Evolutionary conservation across 208 protist species (phyloP).

Genomic region (Acanthamoeba healyi): DNA sequence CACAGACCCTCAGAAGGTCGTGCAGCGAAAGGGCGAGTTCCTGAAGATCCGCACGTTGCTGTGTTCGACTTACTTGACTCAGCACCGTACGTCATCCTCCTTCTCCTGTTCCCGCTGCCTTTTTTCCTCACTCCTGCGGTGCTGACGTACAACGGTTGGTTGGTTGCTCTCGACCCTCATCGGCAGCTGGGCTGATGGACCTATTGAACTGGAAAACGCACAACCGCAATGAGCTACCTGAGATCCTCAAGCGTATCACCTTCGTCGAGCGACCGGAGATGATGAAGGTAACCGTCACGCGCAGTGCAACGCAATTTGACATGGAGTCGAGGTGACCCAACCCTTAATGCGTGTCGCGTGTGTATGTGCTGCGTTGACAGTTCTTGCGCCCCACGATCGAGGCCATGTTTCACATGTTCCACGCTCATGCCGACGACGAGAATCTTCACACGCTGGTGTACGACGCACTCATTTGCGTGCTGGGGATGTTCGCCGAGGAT

Average conservation of each 20-base stretch:
- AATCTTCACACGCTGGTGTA: constrained; percentile 27
- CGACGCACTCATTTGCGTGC: constrained; percentile 21
- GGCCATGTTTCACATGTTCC: constrained; percentile 79
- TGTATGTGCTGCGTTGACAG: no score
- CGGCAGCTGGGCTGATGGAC: not conserved
- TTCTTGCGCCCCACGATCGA: constrained; percentile 80
- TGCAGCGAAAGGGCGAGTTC: constrained; percentile 75
- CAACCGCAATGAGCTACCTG: constrained; percentile 36
- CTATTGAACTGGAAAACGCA: constrained; percentile 48
- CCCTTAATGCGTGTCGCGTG: not conserved
- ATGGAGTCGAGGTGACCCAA: no score
- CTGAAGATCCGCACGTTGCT: constrained; percentile 73
- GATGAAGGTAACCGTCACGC: constrained; percentile 71
- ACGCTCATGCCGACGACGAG: not conserved
- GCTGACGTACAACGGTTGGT: no score
- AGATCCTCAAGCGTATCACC: constrained; percentile 78
- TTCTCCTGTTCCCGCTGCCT: not conserved
- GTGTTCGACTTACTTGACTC: constrained; percentile 76
- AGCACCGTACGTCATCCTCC: constrained; percentile 75
- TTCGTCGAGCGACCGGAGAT: constrained; percentile 78
- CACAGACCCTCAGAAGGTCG: constrained; percentile 23
- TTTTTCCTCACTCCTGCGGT: constrained; percentile 11
- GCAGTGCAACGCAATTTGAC: no score
- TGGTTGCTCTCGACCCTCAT: no score
- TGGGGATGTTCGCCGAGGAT: constrained; percentile 75